Percentiles rank a stretch among this genome's conserved stretches.
These are phyloP conservation scores for Pseudocercospora musae DNA, from an alignment of 2,329 filamentous ascomycete species.

Conservation along the genomic window DNA sequence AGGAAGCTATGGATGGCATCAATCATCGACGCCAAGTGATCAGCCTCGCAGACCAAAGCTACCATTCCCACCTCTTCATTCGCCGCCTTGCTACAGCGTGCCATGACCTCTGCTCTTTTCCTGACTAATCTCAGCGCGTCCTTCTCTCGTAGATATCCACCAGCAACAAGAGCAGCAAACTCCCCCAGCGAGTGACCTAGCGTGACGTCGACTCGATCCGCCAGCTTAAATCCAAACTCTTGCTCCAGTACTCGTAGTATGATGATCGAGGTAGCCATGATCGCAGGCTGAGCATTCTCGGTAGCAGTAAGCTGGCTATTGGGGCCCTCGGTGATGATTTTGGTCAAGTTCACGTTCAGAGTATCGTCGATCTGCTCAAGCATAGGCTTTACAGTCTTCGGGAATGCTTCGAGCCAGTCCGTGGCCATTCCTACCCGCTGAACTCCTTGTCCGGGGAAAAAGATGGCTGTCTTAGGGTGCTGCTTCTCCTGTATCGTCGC, in stretches of 20 bases:
- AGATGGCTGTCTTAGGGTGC: slow-evolving; percentile 37
- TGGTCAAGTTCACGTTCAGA: slow-evolving; percentile 70
- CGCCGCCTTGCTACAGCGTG: slow-evolving; percentile 66
- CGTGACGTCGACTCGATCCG: slow-evolving; percentile 72
- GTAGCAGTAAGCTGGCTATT: slow-evolving; percentile 75
- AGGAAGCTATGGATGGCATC: slow-evolving; percentile 76
- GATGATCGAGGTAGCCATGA: slow-evolving; percentile 90
- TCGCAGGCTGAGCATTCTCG: slow-evolving; percentile 86
- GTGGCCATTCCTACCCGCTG: slow-evolving; percentile 38
- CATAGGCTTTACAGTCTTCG: slow-evolving; percentile 68
- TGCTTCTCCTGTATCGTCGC: slow-evolving; percentile 20
- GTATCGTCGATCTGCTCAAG: slow-evolving; percentile 81
- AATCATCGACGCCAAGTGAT: slow-evolving; percentile 67
- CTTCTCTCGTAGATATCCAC: slow-evolving; percentile 71
- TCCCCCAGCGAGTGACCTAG: slow-evolving; percentile 90
- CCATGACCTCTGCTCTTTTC: slow-evolving; percentile 78
- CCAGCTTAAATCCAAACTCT: slow-evolving; percentile 74
- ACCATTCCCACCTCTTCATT: slow-evolving; percentile 86
- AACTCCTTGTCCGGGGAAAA: slow-evolving; percentile 40
- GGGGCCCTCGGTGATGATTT: slow-evolving; percentile 75
- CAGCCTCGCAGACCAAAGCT: slow-evolving; percentile 81
- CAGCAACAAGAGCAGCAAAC: slow-evolving; percentile 85
- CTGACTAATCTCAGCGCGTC: slow-evolving; percentile 77
- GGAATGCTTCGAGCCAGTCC: slow-evolving; percentile 87
- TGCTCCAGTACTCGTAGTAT: slow-evolving; percentile 83